Evolutionary conservation across 208 protist genomes (phyloP), one percentile per base, ranked within the genome.

Genomic region (Borovskyia barvae): DNA sequence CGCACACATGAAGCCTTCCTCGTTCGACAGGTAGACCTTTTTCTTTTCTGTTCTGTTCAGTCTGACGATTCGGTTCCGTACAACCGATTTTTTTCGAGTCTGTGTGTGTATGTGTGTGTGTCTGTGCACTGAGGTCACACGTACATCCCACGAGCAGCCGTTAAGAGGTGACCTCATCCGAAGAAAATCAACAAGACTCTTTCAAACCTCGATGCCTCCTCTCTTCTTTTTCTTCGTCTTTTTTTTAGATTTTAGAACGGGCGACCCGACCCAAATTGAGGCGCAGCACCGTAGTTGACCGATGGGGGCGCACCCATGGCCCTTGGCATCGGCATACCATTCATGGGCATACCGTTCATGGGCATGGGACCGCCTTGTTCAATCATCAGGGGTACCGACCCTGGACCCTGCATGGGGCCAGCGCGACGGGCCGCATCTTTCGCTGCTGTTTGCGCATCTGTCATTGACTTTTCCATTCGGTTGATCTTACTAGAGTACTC

Each of bases 401-500:
- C 69, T 22, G 37, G 63, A 12, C 51, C 75, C 36, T 82, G 65
- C 14, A 68, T 14, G 1, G 84, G 82, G 9, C 81, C 88, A 1
- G 72, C 75, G 19, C 83, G 82, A 4, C 78, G 77, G 15, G 83
- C 73, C 39, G 89, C 76, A 15, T 96, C 90, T 63, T 97, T 90
- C 19, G 84, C 82, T 12, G 90, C 85, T 46, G 82, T 77, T 59
- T 96, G 84, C 29, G 77, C 86, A 40, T 93, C 87, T 48, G 70
- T 60, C 73, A 93, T 85, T 29, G 73, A 84, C 61, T 75, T 66
- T 77, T 97, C 86, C 33, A 98, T 82, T 22, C 64, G 72, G 56
- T 85, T 72, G 17, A 98, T 76, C 77, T 93, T 97, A 20, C 28
- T 40, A 6, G 82, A 87, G 82, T 98, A 98, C 61, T 99, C 94